These are phyloP conservation scores for Colletotrichum abscissum DNA, from an alignment of 2,329 filamentous ascomycete species.

Conservation along the genomic window DNA sequence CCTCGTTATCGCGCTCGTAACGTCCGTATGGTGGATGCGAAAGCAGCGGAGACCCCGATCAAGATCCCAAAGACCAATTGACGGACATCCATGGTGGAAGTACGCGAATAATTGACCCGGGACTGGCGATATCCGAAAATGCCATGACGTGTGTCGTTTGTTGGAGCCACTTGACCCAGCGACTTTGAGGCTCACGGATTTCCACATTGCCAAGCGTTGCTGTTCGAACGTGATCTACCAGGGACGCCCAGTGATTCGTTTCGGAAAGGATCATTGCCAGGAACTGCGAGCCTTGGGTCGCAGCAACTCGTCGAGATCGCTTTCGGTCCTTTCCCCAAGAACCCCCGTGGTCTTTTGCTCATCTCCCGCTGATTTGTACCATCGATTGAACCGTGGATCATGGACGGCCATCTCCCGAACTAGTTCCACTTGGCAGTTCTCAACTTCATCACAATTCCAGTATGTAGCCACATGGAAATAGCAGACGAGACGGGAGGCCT, in stretches of 20 bases:
- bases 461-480: background rate
- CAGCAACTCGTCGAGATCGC: background rate
- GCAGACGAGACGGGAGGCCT: background rate
- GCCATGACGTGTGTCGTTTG: conserved; percentile 8
- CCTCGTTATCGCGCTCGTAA: conserved; percentile 9
- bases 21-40: background rate
- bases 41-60: background rate
- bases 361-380: conserved; percentile 5
- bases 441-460: background rate
- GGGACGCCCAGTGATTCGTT: background rate
- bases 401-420: background rate
- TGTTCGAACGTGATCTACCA: conserved; percentile 20
- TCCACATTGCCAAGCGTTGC: conserved; percentile 14
- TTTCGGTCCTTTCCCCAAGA: background rate
- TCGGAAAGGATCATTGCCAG: background rate
- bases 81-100: background rate
- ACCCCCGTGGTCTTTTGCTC: background rate
- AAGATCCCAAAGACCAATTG: background rate
- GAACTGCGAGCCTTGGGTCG: background rate
- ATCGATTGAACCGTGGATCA: background rate
- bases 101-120: background rate
- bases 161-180: background rate
- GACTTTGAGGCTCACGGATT: background rate
- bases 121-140: background rate
- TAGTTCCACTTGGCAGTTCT: background rate